Evolutionary conservation across 106 monocot species (phyloP).

Genomic region (Allium cepa): DNA sequence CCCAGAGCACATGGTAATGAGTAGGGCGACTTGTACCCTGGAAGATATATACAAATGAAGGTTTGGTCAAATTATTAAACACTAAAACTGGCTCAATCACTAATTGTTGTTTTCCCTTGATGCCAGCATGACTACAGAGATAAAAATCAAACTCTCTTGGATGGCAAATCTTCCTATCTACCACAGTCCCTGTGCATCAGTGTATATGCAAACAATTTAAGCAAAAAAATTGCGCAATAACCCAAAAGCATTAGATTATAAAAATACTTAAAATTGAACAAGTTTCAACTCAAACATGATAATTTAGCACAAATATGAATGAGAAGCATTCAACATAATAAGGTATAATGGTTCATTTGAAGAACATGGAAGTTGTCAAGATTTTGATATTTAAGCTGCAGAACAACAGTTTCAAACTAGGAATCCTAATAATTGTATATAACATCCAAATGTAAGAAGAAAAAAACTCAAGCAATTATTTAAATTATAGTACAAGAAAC

Average conservation of each 20-base stretch:
- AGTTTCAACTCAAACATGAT: neutral
- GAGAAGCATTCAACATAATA: neutral
- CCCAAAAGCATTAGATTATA: neutral
- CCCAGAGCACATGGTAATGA: slow-evolving; percentile 73
- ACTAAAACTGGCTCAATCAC: neutral
- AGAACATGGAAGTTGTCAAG: no score
- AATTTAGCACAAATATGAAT: neutral
- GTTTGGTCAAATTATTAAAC: neutral
- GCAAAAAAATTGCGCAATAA: slow-evolving; percentile 7
- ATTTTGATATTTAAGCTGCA: no score
- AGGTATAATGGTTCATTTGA: no score
- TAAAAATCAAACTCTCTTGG: slow-evolving; percentile 83
- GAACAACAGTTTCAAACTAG: no score
- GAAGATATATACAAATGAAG: neutral
- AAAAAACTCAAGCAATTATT: neutral
- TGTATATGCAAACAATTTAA: no score
- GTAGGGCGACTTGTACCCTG: slow-evolving; percentile 83
- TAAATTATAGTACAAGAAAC: slow-evolving; percentile 18
- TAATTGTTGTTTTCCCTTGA: slow-evolving; percentile 35
- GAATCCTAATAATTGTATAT: no score
- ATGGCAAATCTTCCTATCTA: slow-evolving; percentile 66
- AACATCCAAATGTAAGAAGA: neutral
- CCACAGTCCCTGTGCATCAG: slow-evolving; percentile 34
- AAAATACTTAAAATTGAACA: neutral
- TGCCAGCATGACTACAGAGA: slow-evolving; percentile 80